Base-by-base conservation (phyloP, 345 rosid species). In the Acer negundo region DNA sequence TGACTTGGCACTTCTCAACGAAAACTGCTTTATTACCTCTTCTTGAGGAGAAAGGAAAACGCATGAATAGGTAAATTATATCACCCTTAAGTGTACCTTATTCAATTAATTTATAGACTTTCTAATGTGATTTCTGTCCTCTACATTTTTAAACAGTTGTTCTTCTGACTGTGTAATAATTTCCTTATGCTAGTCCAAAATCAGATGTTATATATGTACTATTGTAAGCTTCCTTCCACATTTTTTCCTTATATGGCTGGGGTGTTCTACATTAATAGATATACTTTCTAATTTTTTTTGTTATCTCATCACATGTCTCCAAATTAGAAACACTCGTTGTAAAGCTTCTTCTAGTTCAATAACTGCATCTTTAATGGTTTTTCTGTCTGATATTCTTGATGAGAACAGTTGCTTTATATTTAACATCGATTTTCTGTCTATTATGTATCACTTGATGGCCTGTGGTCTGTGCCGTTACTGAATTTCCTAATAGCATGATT, bases 1-100 rank as follows among this genome's bases (percentile, higher is more conserved):
- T 95, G 90, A 92, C 96, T 74, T 95, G 99, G 99, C 93, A 86
- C 83, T 93, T 94, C 84, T 94, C 98, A 67, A 90, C 92, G 47
- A 96, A 87, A 80, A 80, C 82, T 78, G 86, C 89, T 80, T 82
- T 92, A 80, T 67, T 85, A 44, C 94, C 95, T 46, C 93, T 96
- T 84, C 97, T 96, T 80, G 93, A 96, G 74, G 95, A 90, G 83
- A 89, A 85, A 83, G 93, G 97, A 84, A 92, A 81, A 79, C 84
- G 70, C 38, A 92, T 92, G 89, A 93, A 95, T 77, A 87, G 96
- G 99, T 95, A 86, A 61, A 67, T 68, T 53, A 22, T 40, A 10
- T 80, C 68, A 64, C 44, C 49, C 69, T 59, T 10, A 47, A 20
- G 55, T 51, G 23, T 59, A 8, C 40, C 31, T 67, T 24, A 23